Evolutionary conservation across 345 rosid genomes (phyloP).

Genomic region (Clausena lansium): DNA sequence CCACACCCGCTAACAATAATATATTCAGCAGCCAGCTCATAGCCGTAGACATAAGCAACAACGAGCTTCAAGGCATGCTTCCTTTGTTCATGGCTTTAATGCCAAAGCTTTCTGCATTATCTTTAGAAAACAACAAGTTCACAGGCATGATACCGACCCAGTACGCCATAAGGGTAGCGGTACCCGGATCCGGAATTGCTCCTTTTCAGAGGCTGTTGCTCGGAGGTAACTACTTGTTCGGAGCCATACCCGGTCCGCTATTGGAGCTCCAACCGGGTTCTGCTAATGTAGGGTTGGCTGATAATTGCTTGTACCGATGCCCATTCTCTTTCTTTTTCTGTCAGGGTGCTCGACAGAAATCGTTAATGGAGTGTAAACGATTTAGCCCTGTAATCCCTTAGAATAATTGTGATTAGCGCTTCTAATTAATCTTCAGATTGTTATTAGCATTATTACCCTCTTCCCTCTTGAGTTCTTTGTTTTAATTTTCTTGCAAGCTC

Average conservation of each 20-base stretch:
- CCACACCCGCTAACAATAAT: constrained; percentile 21
- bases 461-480: not conserved
- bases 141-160: constrained; percentile 60
- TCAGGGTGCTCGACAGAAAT: constrained; percentile 66
- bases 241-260: constrained; percentile 65
- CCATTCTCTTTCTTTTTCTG: constrained; percentile 72
- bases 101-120: constrained; percentile 54
- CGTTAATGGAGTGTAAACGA: constrained; percentile 61
- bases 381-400: constrained; percentile 47
- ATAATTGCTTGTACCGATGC: constrained; percentile 74
- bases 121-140: constrained; percentile 48
- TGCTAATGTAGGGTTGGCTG: constrained; percentile 54
- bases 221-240: constrained; percentile 81
- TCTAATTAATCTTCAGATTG: not conserved
- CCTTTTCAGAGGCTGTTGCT: constrained; percentile 69
- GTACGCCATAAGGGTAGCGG: constrained; percentile 43
- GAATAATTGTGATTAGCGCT: not conserved
- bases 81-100: constrained; percentile 45
- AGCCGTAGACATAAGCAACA: constrained; percentile 50
- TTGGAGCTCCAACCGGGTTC: constrained; percentile 58
- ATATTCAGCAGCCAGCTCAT: constrained; percentile 47
- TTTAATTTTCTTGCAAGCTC: not conserved
- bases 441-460: not conserved
- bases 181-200: constrained; percentile 45
- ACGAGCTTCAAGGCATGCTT: constrained; percentile 40